Base-by-base conservation (phyloP, 306 rosid species). In the Cicer chorassanicum region DNA sequence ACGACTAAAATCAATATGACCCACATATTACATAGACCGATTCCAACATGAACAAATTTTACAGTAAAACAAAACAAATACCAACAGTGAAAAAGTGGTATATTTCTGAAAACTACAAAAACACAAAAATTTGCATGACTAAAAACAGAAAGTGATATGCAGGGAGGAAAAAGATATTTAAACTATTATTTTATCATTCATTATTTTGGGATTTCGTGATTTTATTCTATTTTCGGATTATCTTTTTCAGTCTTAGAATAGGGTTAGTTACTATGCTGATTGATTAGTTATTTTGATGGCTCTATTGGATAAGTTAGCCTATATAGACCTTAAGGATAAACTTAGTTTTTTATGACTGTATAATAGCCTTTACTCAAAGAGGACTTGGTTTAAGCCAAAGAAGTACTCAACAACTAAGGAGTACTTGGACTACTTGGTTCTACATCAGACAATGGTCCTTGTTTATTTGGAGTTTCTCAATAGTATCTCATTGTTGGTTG, bases 171-270 rank as follows among this genome's bases (percentile, higher is more conserved):
- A 21, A 57, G 3, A 57, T 24, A 57, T 57, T 57, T 57, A 6
- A 24, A 24, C 64, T 15, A 57, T 10, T 24, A 10, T 57, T 34
- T 36, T 34, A 29, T 3, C 36, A 29, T 0, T 44, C 24, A n/a
- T 62, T 62, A 39, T 13, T 4, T 43, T 67, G 56, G 42, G 56
- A 6, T 7, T 12, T 15, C 1, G 53, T n/a, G n/a, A 11, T 51
- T 44, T 19, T 19, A 67, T 67, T 66, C 72, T 10, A 21, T 67
- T 67, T 66, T 40, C 45, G 41, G 71, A 21, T 66, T 19, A 42
- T 42, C 53, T 12, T 66, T 42, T 65, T 67, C 41, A 48, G 39
- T 21, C 42, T 67, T 44, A 67, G 41, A 67, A 19, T 67, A 67
- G 55, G 56, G 19, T 45, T 19, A 21, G 12, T 42, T 67, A 67